These are phyloP conservation scores for Colletotrichum incanum DNA, from an alignment of 2,329 filamentous ascomycete species.

Conservation along the genomic window DNA sequence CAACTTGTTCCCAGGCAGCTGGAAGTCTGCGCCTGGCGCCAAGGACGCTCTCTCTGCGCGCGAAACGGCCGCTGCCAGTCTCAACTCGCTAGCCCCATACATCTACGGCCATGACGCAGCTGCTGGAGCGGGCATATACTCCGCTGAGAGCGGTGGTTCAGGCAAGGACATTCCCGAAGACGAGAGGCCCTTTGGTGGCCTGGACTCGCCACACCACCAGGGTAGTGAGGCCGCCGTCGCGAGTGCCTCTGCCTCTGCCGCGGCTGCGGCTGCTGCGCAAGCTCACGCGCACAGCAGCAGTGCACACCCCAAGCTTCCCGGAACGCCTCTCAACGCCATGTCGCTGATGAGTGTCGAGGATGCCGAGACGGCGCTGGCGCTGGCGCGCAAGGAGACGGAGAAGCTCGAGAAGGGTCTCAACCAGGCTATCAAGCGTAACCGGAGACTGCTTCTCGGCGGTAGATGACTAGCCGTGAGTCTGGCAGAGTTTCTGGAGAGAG, in stretches of 20 bases:
- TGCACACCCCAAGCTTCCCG: constrained; percentile 39
- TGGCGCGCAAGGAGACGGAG: constrained; percentile 73
- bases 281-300: constrained; percentile 28
- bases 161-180: constrained; percentile 45
- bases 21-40: constrained; percentile 52
- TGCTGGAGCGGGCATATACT: constrained; percentile 61
- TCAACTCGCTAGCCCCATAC: constrained; percentile 71
- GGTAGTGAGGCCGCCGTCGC: constrained; percentile 20
- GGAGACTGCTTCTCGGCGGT: constrained; percentile 61
- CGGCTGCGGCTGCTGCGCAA: constrained; percentile 24
- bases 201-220: constrained; percentile 39
- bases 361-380: constrained; percentile 69
- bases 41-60: constrained; percentile 57
- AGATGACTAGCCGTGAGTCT: constrained; percentile 44
- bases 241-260: constrained; percentile 21
- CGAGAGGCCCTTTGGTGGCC: constrained; percentile 44
- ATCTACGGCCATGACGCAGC: constrained; percentile 66
- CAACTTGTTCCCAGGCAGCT: constrained; percentile 56
- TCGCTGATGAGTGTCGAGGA: constrained; percentile 75
- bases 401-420: constrained; percentile 75
- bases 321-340: constrained; percentile 61
- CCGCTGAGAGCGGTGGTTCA: constrained; percentile 42
- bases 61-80: constrained; percentile 64
- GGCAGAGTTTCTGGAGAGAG: constrained; percentile 29
- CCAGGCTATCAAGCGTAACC: constrained; percentile 73